Percentiles rank a stretch among this genome's conserved stretches.
Conservation (phyloP, 768 basidiomycete genomes). For the Termitomyces sp. region DNA sequence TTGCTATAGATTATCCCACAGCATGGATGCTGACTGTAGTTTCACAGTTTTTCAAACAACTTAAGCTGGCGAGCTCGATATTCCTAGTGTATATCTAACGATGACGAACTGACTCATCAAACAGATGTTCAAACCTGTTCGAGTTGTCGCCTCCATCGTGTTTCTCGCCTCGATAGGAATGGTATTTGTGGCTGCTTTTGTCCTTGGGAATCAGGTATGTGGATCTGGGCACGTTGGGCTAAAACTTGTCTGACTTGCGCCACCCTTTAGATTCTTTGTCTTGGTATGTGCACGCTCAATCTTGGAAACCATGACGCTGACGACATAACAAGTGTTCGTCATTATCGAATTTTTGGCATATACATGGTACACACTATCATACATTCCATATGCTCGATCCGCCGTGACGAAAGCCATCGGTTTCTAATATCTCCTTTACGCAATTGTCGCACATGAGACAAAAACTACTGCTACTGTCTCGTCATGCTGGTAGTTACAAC, state of each 20-base stretch:
- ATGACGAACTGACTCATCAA: neutral
- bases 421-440: slow-evolving; percentile 22
- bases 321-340: slow-evolving; percentile 63
- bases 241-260: neutral
- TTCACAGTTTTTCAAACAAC: slow-evolving; percentile 69
- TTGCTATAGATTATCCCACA: neutral
- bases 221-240: neutral
- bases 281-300: slow-evolving; percentile 41
- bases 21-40: slow-evolving; percentile 4
- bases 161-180: slow-evolving; percentile 77
- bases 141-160: slow-evolving; percentile 73
- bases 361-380: slow-evolving; percentile 83
- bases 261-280: slow-evolving; percentile 52
- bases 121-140: slow-evolving; percentile 95
- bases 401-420: slow-evolving; percentile 66
- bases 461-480: neutral
- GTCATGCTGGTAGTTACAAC: neutral
- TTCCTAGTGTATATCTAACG: neutral
- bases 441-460: neutral
- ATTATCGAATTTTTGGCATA: slow-evolving; percentile 89
- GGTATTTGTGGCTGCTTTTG: slow-evolving; percentile 85
- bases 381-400: slow-evolving; percentile 87
- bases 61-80: slow-evolving; percentile 56
- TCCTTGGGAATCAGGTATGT: slow-evolving; percentile 60
- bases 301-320: slow-evolving; percentile 7